These are phyloP conservation scores for Malassezia globosa DNA, from an alignment of 1,284 basidiomycete species.

Conservation along the genomic window DNA sequence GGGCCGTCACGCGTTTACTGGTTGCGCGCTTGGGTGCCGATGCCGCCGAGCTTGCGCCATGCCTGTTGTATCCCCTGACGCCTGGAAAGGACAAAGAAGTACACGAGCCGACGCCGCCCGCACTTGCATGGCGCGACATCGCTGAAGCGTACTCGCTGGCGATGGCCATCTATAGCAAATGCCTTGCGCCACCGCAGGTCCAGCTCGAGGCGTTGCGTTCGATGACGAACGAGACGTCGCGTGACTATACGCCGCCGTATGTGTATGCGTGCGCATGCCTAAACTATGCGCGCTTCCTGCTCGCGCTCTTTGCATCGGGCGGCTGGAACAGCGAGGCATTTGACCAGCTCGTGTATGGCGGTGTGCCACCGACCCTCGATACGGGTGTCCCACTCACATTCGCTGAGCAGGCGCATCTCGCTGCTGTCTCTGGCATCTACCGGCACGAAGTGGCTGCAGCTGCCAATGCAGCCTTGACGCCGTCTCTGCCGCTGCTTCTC, in stretches of 20 bases:
- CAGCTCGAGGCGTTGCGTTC: conserved; percentile 29
- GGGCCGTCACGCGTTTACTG: conserved; percentile 35
- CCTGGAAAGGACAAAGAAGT: conserved; percentile 19
- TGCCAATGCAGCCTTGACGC: conserved; percentile 28
- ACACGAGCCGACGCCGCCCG: conserved; percentile 1
- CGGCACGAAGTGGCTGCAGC: conserved; percentile 38
- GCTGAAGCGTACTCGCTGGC: conserved; percentile 43
- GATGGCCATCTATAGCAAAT: conserved; percentile 39
- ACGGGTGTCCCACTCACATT: conserved; percentile 24
- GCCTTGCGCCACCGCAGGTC: conserved; percentile 37
- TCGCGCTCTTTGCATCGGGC: conserved; percentile 39
- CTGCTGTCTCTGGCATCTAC: conserved; percentile 27
- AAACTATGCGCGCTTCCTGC: conserved; percentile 37
- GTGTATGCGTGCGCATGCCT: conserved; percentile 40
- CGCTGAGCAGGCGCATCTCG: conserved; percentile 26
- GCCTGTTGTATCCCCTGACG: conserved; percentile 18
- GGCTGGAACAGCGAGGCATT: conserved; percentile 45
- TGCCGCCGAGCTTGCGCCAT: conserved; percentile 34
- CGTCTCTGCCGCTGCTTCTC: conserved; percentile 34
- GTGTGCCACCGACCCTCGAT: conserved; percentile 35
- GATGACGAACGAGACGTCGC: conserved; percentile 37
- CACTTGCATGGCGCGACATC: conserved; percentile 34
- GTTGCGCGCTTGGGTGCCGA: conserved; percentile 35
- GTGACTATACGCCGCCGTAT: conserved; percentile 44
- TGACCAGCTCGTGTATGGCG: conserved; percentile 44